Percentiles rank a stretch among this genome's conserved stretches.
Conservation (phyloP, 2,329 filamentous ascomycete genomes). For the Ilyonectria destructans region DNA sequence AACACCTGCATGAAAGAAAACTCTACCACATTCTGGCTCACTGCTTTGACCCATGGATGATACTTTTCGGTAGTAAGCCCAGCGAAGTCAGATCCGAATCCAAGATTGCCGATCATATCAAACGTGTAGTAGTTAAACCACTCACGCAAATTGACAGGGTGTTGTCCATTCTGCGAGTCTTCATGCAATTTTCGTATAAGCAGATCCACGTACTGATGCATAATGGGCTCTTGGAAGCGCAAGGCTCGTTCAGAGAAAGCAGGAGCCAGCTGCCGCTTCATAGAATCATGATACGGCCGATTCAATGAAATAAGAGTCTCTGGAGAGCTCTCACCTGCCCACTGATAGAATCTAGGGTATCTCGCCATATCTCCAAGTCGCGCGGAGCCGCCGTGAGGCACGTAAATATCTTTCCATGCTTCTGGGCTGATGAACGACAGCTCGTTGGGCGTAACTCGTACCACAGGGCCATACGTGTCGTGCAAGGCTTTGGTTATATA, state of each 20-base stretch:
- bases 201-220: conserved; percentile 43
- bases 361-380: conserved; percentile 18
- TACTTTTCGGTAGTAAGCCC: neutral
- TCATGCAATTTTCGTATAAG: conserved; percentile 37
- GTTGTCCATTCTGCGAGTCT: conserved; percentile 9
- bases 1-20: too few relatives aligned
- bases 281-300: conserved; percentile 37
- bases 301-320: neutral
- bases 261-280: too few relatives aligned
- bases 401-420: conserved; percentile 38
- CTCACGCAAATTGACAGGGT: conserved; percentile 36
- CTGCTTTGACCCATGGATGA: neutral
- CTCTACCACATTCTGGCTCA: neutral
- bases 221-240: conserved; percentile 50
- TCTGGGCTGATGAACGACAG: conserved; percentile 48
- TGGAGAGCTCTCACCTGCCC: too few relatives aligned
- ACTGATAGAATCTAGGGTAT: too few relatives aligned
- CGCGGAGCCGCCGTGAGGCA: too few relatives aligned
- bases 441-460: conserved; percentile 59
- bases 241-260: too few relatives aligned
- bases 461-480: conserved; percentile 51
- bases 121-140: conserved; percentile 41
- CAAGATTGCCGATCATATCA: neutral
- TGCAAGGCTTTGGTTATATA: too few relatives aligned
- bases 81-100: neutral